A percentile compares a stretch with the other conserved stretches of the same genome.
Conservation (phyloP, 108 stramenopile genomes). For the Stephanodiscus triporus region DNA sequence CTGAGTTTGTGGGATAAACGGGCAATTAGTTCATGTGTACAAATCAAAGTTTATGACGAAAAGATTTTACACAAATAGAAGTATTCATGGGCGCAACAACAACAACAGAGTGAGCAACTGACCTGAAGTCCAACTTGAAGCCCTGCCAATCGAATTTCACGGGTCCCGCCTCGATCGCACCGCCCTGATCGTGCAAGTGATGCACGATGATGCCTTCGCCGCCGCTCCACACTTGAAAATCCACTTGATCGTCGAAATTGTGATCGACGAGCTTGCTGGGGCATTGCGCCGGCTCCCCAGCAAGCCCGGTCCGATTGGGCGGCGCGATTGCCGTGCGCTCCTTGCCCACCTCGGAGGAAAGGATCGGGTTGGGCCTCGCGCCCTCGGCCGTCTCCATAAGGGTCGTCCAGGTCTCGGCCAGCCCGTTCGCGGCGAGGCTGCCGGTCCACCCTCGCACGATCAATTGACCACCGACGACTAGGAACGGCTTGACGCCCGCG, state of each 20-base stretch:
- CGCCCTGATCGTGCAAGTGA: constrained; percentile 13
- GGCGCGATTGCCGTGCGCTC: not conserved
- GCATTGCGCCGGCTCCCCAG: constrained; percentile 17
- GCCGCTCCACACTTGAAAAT: constrained; percentile 42
- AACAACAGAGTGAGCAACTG: not conserved
- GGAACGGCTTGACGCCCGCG: constrained; percentile 61
- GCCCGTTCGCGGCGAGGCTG: constrained; percentile 5
- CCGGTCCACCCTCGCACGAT: constrained; percentile 51
- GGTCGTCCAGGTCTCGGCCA: constrained; percentile 36
- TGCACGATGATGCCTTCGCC: constrained; percentile 27
- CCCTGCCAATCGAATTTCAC: constrained; percentile 5
- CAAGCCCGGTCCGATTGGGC: too few species aligned
- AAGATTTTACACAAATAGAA: not conserved
- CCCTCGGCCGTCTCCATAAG: constrained; percentile 29
- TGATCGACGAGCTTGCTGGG: constrained; percentile 32
- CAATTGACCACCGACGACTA: constrained; percentile 68
- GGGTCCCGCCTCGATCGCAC: constrained; percentile 17
- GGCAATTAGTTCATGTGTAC: constrained; percentile 8
- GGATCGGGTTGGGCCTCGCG: constrained; percentile 12
- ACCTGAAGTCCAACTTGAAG: constrained; percentile 10
- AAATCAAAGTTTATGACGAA: constrained; percentile 1
- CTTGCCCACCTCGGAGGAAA: constrained; percentile 2
- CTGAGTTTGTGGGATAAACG: constrained; percentile 1
- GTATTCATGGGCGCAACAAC: not conserved
- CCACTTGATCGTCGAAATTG: constrained; percentile 24